Evolutionary conservation across 1,284 basidiomycete genomes (phyloP).

Genomic region (Irpex rosettiformis): DNA sequence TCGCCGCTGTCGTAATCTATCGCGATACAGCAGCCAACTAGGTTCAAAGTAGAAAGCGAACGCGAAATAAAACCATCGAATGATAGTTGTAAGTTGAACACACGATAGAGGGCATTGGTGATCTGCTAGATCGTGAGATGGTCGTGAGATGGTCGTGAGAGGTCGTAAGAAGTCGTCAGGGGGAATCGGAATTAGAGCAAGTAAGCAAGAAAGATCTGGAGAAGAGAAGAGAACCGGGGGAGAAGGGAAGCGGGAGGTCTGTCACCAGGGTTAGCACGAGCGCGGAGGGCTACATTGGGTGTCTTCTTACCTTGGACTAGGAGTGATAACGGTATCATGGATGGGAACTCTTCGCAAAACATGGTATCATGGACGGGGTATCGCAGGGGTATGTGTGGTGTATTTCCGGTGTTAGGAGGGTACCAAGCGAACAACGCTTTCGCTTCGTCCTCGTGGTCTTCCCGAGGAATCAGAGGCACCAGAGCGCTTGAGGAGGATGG

Average conservation of each 20-base stretch:
- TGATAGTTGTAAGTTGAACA: background rate
- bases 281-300: background rate
- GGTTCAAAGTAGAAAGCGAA: no score
- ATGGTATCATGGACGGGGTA: background rate
- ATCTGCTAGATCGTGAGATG: background rate
- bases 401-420: slow-evolving; percentile 25
- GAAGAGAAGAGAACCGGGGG: background rate
- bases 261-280: background rate
- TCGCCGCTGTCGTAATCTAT: no score
- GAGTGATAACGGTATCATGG: background rate
- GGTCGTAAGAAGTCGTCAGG: slow-evolving; percentile 14
- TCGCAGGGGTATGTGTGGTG: background rate
- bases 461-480: slow-evolving; percentile 32
- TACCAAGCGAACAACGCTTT: slow-evolving; percentile 39
- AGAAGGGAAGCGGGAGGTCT: background rate
- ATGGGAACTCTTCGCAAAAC: background rate
- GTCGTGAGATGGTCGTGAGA: slow-evolving; percentile 3
- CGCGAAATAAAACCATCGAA: no score
- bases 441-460: slow-evolving; percentile 61
- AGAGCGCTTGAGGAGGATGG: slow-evolving; percentile 37
- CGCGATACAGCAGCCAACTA: no score
- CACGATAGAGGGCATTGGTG: background rate
- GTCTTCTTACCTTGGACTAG: background rate
- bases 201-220: no score
- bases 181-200: slow-evolving; percentile 16